Conservation (phyloP, 2,329 filamentous ascomycete genomes). For the Dichotomopilus funicola region DNA sequence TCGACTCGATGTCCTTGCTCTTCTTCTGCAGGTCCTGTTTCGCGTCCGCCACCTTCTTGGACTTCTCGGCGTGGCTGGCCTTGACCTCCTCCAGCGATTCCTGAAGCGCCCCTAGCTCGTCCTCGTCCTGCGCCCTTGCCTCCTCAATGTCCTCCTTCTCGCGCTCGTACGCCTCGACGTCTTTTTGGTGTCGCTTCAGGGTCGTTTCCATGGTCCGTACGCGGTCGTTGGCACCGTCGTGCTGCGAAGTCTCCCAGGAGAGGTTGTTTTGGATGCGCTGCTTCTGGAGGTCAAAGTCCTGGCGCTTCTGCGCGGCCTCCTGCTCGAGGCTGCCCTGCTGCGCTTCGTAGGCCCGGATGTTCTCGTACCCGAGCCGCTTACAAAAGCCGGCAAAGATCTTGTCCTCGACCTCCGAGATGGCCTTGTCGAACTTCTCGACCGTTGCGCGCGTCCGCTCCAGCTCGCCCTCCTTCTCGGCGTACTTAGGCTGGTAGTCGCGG, state of each 20-base stretch:
- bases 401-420: conserved; percentile 79
- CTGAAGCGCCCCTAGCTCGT: conserved; percentile 68
- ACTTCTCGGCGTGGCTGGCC: conserved; percentile 45
- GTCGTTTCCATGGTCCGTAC: conserved; percentile 62
- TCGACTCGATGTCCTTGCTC: conserved; percentile 71
- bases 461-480: conserved; percentile 61
- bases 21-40: conserved; percentile 76
- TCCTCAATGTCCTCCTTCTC: conserved; percentile 71
- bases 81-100: conserved; percentile 65
- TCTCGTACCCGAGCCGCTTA: conserved; percentile 73
- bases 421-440: conserved; percentile 48
- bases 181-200: conserved; percentile 57
- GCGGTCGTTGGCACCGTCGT: conserved; percentile 57
- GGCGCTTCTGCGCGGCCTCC: conserved; percentile 78
- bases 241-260: conserved; percentile 49
- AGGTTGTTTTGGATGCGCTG: conserved; percentile 61
- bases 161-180: conserved; percentile 62
- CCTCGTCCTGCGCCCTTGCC: conserved; percentile 63
- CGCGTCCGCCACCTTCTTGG: conserved; percentile 68
- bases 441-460: conserved; percentile 52
- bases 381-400: conserved; percentile 83
- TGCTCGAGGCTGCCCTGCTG: conserved; percentile 90
- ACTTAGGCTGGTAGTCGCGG: conserved; percentile 69
- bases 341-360: conserved; percentile 88
- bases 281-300: conserved; percentile 79